Percentiles rank a stretch among this genome's conserved stretches.
phyloP scores from a whole-genome alignment of 2,329 filamentous ascomycete species.

The Microdochium paspali region DNA sequence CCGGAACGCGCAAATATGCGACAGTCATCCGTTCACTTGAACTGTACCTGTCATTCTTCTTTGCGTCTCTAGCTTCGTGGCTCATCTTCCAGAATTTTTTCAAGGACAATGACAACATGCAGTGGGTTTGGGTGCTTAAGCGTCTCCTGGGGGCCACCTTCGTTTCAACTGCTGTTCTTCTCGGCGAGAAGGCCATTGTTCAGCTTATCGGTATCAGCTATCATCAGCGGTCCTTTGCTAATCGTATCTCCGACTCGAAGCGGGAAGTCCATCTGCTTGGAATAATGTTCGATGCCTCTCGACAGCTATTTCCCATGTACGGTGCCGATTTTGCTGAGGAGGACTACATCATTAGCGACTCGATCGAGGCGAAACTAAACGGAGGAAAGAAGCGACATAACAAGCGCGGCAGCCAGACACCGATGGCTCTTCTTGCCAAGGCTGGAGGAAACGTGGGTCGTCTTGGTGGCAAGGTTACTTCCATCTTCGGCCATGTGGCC shows the following conservation, averaged over 20 bases:
- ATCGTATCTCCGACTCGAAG: slow-evolving; percentile 83
- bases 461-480: slow-evolving; percentile 87
- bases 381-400: slow-evolving; percentile 41
- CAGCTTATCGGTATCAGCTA: slow-evolving; percentile 81
- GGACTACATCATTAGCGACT: slow-evolving; percentile 85
- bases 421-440: slow-evolving; percentile 66
- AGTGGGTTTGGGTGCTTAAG: slow-evolving; percentile 50
- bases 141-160: slow-evolving; percentile 59
- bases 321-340: slow-evolving; percentile 85
- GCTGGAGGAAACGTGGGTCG: slow-evolving; percentile 58
- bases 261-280: slow-evolving; percentile 73
- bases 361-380: slow-evolving; percentile 56
- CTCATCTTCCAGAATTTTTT: slow-evolving; percentile 53
- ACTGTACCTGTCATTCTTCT: slow-evolving; percentile 58
- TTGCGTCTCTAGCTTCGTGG: slow-evolving; percentile 56
- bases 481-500: slow-evolving; percentile 85
- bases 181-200: slow-evolving; percentile 70
- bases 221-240: slow-evolving; percentile 74
- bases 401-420: slow-evolving; percentile 56
- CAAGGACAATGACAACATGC: slow-evolving; percentile 22
- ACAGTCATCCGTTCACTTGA: slow-evolving; percentile 54
- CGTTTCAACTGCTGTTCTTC: slow-evolving; percentile 59
- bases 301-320: slow-evolving; percentile 83
- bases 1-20: slow-evolving; percentile 62
- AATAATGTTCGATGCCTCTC: slow-evolving; percentile 82